Percentiles rank a stretch among this genome's conserved stretches.
phyloP scores from a whole-genome alignment of 306 rosid species.

The Hippophae gyantsensis region DNA sequence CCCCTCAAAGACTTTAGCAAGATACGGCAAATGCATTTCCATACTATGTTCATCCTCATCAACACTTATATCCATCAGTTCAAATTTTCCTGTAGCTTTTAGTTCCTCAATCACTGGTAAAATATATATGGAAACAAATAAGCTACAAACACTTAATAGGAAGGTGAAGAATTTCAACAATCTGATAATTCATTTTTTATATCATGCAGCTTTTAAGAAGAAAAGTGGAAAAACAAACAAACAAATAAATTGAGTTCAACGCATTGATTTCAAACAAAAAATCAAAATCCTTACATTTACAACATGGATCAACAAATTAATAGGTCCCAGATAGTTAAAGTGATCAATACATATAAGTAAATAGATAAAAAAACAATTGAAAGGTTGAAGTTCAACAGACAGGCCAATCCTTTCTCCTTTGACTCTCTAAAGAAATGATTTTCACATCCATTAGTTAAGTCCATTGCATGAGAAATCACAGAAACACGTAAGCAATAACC shows the following conservation, averaged over 20 bases:
- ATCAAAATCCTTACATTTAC: too few relatives aligned
- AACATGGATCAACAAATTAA: too few relatives aligned
- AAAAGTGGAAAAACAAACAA: background rate
- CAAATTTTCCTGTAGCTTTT: constrained; percentile 81
- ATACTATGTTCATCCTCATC: constrained; percentile 99
- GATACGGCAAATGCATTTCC: constrained; percentile 99
- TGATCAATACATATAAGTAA: too few relatives aligned
- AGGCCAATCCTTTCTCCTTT: background rate
- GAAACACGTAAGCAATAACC: background rate
- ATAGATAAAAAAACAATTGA: background rate
- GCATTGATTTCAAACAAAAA: background rate
- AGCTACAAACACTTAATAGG: background rate
- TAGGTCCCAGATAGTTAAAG: too few relatives aligned
- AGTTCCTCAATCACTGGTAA: constrained; percentile 69
- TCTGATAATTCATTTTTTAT: background rate
- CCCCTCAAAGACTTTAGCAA: constrained; percentile 96
- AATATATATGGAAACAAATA: background rate
- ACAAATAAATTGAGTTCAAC: background rate
- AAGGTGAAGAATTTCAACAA: background rate
- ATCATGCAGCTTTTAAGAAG: background rate
- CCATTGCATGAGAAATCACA: background rate
- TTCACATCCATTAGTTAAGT: background rate
- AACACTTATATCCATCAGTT: constrained; percentile 57
- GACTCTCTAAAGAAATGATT: too few relatives aligned
- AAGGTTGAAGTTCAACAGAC: background rate